Base-by-base conservation (phyloP, 1,139 yeast species). In the Protomyces macrosporus region DNA sequence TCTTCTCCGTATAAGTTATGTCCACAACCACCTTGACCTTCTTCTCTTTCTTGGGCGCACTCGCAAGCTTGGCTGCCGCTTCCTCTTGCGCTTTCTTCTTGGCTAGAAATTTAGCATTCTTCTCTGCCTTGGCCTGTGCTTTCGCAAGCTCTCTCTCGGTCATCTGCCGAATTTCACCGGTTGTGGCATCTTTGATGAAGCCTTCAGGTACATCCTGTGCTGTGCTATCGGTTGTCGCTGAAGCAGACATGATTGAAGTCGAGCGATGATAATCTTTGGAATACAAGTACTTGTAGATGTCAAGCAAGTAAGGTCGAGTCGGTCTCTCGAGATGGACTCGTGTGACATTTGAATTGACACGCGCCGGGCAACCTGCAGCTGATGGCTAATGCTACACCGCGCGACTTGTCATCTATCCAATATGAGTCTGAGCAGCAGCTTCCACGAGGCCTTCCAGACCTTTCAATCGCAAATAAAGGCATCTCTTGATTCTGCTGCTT, bases 121-220 rank as follows among this genome's bases (percentile, higher is more conserved):
- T 93, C 79, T 93, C 98, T 63, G 97, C 97, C 82, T 91, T 91
- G 80, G 91, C 91, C 73, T 87, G 85, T 78, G 93, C 98, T 75
- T 90, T 91, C 76, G 91, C 97, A 65, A 91, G 37, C 50, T 60
- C 58, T 52, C 55, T 60, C n/a, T 53, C 64, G 35, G 64, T 55
- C 64, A 52, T 65, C 33, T 48, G 54, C 58, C 58, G 42, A 51
- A 58, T 51, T 35, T 58, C 62, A 23, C 53, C 53, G n/a, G 62
- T 58, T 10, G 55, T 58, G 10, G 56, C 62, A 52, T 58, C 62
- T 40, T 55, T 55, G 10, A 58, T 40, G 42, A 40, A 55, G 40
- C 62, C 62, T 52, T 58, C 56, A 32, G 62, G 62, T 2, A 58
- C 23, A 33, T 51, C 56, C 23, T 55, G 62, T 3, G 56, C 56